These are phyloP conservation scores for Galerina sulciceps DNA, from an alignment of 768 basidiomycete species.

Conservation along the genomic window DNA sequence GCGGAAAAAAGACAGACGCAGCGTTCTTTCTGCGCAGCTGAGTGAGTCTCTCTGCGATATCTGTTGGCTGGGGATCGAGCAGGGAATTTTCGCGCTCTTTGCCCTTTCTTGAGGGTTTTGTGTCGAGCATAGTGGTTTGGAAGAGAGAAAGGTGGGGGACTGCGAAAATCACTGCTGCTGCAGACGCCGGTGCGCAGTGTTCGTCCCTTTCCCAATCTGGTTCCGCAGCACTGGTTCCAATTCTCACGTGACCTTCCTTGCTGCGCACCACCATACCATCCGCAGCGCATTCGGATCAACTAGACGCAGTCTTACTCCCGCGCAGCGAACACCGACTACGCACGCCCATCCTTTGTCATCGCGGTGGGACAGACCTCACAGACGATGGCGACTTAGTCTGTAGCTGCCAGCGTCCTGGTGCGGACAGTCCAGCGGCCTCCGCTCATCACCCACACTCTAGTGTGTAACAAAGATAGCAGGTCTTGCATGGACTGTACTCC, in stretches of 20 bases:
- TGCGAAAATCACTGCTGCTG: not conserved
- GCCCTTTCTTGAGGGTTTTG: constrained; percentile 37
- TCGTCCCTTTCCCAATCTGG: constrained; percentile 8
- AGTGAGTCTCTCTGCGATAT: constrained; percentile 62
- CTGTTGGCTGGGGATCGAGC: constrained; percentile 45
- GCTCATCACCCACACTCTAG: too few species aligned
- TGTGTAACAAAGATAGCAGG: too few species aligned
- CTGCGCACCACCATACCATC: constrained; percentile 8
- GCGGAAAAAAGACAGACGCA: constrained; percentile 10
- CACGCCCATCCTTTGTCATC: too few species aligned
- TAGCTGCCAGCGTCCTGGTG: too few species aligned
- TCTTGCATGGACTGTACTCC: too few species aligned
- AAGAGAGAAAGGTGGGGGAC: constrained; percentile 20
- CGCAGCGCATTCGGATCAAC: not conserved
- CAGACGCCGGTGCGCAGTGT: constrained; percentile 5
- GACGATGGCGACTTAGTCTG: too few species aligned
- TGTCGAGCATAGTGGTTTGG: constrained; percentile 28
- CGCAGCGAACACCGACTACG: too few species aligned
- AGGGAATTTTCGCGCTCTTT: constrained; percentile 44
- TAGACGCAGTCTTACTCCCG: not conserved
- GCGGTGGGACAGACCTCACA: too few species aligned
- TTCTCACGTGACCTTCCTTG: constrained; percentile 18
- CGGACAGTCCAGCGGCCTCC: too few species aligned
- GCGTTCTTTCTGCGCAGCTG: constrained; percentile 52
- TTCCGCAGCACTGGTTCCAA: constrained; percentile 24